These are phyloP conservation scores for Aureobasidium namibiae DNA, from an alignment of 2,329 filamentous ascomycete species.

Conservation along the genomic window DNA sequence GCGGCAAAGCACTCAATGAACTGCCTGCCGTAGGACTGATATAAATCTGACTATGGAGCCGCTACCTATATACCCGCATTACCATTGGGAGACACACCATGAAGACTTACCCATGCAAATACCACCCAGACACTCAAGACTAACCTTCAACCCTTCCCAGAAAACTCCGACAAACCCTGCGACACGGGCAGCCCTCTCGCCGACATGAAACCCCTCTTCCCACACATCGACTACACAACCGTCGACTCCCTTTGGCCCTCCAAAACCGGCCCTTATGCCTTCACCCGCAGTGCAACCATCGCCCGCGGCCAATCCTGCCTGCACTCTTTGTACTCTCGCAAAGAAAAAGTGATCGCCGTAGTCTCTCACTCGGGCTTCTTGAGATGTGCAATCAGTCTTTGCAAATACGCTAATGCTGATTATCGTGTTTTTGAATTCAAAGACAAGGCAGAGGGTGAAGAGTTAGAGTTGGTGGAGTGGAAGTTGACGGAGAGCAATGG, in stretches of 20 bases:
- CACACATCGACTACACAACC: constrained; percentile 46
- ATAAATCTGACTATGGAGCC: neutral
- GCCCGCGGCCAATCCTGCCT: constrained; percentile 47
- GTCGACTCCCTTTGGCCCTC: constrained; percentile 56
- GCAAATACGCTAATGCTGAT: constrained; percentile 48
- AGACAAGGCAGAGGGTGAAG: constrained; percentile 26
- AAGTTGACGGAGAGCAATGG: constrained; percentile 37
- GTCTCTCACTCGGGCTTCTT: constrained; percentile 59
- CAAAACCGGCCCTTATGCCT: constrained; percentile 48
- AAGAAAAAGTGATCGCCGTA: constrained; percentile 55
- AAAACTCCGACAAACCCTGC: constrained; percentile 46
- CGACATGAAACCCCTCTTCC: constrained; percentile 42
- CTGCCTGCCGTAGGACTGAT: neutral
- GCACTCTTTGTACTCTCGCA: constrained; percentile 41
- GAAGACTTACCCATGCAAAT: too few species aligned
- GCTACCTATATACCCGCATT: neutral
- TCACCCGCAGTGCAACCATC: constrained; percentile 46
- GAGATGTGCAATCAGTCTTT: constrained; percentile 47
- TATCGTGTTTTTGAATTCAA: constrained; percentile 56
- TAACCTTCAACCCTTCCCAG: constrained; percentile 18
- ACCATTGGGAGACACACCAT: too few species aligned
- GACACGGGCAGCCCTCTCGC: constrained; percentile 49
- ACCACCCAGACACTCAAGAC: neutral
- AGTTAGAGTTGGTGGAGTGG: constrained; percentile 39
- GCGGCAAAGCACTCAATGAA: too few species aligned